Evolutionary conservation across 768 basidiomycete genomes (phyloP), one percentile per base, ranked within the genome.

Genomic region (Cyclocybe aegerita): DNA sequence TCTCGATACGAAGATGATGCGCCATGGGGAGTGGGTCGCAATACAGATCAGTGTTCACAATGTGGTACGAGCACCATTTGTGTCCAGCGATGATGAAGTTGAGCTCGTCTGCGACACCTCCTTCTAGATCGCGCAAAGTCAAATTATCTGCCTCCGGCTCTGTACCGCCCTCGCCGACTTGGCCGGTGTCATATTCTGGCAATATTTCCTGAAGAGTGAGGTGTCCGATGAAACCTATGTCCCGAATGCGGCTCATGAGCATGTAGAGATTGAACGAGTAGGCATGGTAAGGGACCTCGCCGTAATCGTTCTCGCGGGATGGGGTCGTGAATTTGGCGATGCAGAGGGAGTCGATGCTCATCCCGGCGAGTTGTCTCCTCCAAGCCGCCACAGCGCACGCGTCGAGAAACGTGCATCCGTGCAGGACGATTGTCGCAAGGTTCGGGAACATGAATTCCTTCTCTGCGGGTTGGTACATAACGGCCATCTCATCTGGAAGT

Each of bases 1-100:
- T 8, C 49, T 50, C 41, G n/a, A 50, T 9, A 9, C 49, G 41
- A 4, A 50, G 49, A 23, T 50, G 49, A 38, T 50, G 49, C 4
- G 32, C 41, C 11, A 42, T 29, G 11, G 42, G 49, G 10, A 39
- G 15, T n/a, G 33, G n/a, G 35, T 11, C 47, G 11, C 33, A 40
- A 15, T 29, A 14, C 6, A 48, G 31, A 4, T 23, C 12, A 7
- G 47, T 48, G 17, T 48, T 37, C 2, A 48, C 12, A 14, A 48
- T 30, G 29, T 48, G 39, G 36, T 31, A 15, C 11, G 11, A 48
- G 47, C 47, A 48, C n/a, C 35, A 39, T n/a, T 39, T 40, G 11
- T 23, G 23, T 23, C 47, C 39, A 9, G 33, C 39, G 17, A 15
- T 48, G 12, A 17, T 39, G 34, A 5, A 6, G 8, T 8, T 39